Evolutionary conservation across 2,329 filamentous ascomycete genomes (phyloP).

Genomic region (Elsinoe australis): DNA sequence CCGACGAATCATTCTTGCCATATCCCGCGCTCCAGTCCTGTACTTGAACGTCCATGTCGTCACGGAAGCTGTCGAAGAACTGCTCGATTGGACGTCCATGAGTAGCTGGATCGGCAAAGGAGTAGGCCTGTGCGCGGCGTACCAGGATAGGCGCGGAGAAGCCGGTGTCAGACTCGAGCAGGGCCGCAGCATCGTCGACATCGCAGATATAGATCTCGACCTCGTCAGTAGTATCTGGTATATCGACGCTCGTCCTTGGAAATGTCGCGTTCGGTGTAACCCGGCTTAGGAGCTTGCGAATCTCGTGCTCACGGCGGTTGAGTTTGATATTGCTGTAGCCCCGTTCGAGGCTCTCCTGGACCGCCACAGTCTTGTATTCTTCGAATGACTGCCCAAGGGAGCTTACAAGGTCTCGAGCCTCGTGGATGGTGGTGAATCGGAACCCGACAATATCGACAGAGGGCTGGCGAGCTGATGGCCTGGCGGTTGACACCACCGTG

Average conservation of each 20-base stretch:
- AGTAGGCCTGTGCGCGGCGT: not conserved
- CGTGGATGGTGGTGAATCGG: too few species aligned
- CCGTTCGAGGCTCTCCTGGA: too few species aligned
- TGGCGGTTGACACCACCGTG: too few species aligned
- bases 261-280: not conserved
- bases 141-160: not conserved
- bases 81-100: not conserved
- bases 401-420: too few species aligned
- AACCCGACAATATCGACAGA: too few species aligned
- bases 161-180: not conserved
- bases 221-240: not conserved
- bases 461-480: too few species aligned
- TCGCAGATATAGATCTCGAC: not conserved
- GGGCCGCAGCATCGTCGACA: not conserved
- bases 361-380: too few species aligned
- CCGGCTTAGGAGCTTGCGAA: not conserved
- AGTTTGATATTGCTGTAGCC: too few species aligned
- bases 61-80: not conserved
- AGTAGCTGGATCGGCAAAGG: not conserved
- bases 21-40: not conserved
- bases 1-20: not conserved
- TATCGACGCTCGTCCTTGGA: not conserved
- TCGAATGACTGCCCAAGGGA: too few species aligned
- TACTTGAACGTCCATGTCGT: not conserved
- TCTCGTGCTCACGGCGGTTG: too few species aligned